These are phyloP conservation scores for Favolaschia claudopus DNA, from an alignment of 768 basidiomycete species.

Conservation along the genomic window DNA sequence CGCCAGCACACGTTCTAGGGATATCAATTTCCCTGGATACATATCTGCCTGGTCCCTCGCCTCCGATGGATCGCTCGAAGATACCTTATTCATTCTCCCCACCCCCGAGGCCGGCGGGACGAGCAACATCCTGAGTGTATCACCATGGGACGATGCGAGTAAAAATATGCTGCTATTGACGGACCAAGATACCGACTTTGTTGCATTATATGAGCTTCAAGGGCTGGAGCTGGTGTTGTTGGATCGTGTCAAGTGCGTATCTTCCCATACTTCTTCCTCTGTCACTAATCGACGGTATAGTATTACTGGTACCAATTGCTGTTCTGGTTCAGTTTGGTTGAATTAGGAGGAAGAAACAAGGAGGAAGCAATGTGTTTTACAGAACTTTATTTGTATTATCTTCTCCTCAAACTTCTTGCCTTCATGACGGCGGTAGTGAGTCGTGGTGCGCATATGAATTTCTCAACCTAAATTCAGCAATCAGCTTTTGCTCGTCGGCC, in stretches of 20 bases:
- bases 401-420: no score
- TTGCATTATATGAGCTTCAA: constrained; percentile 22
- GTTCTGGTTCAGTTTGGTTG: constrained; percentile 26
- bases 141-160: constrained; percentile 19
- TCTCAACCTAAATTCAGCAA: no score
- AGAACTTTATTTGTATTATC: no score
- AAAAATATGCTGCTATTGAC: constrained; percentile 25
- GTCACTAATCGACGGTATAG: background rate
- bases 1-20: constrained; percentile 20
- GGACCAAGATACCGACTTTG: constrained; percentile 23
- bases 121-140: constrained; percentile 24
- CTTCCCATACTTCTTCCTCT: no score
- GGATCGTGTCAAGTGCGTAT: constrained; percentile 19
- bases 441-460: no score
- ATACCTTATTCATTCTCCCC: constrained; percentile 15
- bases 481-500: no score
- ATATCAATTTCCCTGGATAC: constrained; percentile 6
- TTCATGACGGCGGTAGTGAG: no score
- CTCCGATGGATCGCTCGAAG: constrained; percentile 11
- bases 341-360: no score
- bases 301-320: constrained; percentile 22
- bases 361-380: no score
- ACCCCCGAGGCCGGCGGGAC: constrained; percentile 23
- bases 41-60: constrained; percentile 22
- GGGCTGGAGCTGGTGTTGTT: constrained; percentile 14